Evolutionary conservation across 495 filamentous ascomycete species (phyloP).

Genomic region (Hypoxylon fragiforme): DNA sequence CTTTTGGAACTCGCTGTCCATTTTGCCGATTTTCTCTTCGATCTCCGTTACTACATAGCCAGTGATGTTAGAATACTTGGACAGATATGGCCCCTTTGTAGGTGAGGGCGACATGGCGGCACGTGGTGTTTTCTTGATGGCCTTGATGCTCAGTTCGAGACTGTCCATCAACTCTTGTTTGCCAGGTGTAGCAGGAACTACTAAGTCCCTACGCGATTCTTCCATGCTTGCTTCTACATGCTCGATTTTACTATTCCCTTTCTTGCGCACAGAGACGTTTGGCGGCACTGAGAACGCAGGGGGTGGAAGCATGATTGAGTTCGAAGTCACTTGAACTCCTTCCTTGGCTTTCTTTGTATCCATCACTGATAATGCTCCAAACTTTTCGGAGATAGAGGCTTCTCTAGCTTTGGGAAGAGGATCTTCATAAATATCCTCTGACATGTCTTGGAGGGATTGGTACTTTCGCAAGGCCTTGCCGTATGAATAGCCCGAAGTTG

Average conservation of each 20-base stretch:
- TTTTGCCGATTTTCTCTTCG: slow-evolving; percentile 63
- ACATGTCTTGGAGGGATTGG: slow-evolving; percentile 36
- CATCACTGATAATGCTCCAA: slow-evolving; percentile 39
- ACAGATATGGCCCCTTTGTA: slow-evolving; percentile 60
- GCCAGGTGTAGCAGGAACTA: slow-evolving; percentile 36
- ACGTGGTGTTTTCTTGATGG: slow-evolving; percentile 14
- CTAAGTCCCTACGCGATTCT: slow-evolving; percentile 37
- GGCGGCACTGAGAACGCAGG: background rate
- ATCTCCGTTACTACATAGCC: slow-evolving; percentile 71
- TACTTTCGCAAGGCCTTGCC: slow-evolving; percentile 34
- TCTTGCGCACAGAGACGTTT: slow-evolving; percentile 6
- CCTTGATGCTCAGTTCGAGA: slow-evolving; percentile 14
- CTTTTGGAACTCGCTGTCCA: slow-evolving; percentile 63
- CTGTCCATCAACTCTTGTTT: slow-evolving; percentile 8
- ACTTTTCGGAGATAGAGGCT: slow-evolving; percentile 33
- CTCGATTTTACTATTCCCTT: background rate
- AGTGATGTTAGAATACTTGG: slow-evolving; percentile 67
- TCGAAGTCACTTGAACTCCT: slow-evolving; percentile 48
- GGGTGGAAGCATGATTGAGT: slow-evolving; percentile 14
- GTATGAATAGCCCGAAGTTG: slow-evolving; percentile 15
- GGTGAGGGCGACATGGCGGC: slow-evolving; percentile 41
- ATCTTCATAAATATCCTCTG: slow-evolving; percentile 10
- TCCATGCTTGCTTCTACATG: slow-evolving; percentile 1
- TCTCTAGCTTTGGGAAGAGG: slow-evolving; percentile 28
- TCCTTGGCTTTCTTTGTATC: slow-evolving; percentile 13